These are phyloP conservation scores for Melaleuca alternifolia DNA, from an alignment of 345 rosid genomes.

Conservation along the genomic window DNA sequence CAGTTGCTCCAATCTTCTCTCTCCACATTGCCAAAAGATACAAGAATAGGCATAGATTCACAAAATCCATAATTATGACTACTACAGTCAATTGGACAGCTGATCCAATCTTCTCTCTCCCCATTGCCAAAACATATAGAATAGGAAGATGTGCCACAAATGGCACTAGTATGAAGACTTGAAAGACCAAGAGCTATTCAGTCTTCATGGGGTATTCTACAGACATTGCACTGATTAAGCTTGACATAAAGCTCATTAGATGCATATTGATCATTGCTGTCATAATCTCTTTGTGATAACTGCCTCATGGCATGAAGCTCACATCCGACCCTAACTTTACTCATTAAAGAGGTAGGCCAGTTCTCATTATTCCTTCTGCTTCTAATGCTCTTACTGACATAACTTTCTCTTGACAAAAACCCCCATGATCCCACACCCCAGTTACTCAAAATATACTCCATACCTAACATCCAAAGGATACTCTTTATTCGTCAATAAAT, in stretches of 20 bases:
- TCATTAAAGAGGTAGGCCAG: neutral
- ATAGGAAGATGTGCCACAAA: neutral
- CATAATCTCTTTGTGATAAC: neutral
- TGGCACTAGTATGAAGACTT: neutral
- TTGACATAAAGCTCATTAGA: neutral
- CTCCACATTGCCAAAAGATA: neutral
- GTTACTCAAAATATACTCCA: neutral
- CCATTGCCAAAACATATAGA: neutral
- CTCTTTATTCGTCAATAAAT: neutral
- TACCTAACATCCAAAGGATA: neutral
- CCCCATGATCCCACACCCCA: neutral
- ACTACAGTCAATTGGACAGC: neutral
- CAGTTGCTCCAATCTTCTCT: neutral
- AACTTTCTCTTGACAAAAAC: neutral
- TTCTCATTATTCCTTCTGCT: neutral
- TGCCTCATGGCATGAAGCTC: neutral
- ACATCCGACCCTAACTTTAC: neutral
- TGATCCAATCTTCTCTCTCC: neutral
- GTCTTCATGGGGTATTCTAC: neutral
- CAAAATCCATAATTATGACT: neutral
- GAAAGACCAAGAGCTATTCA: neutral
- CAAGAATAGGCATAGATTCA: neutral
- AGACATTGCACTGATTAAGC: neutral
- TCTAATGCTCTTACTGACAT: neutral
- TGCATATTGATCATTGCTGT: neutral